phyloP scores from a whole-genome alignment of 345 rosid genomes.

The Cardiospermum halicacabum region DNA sequence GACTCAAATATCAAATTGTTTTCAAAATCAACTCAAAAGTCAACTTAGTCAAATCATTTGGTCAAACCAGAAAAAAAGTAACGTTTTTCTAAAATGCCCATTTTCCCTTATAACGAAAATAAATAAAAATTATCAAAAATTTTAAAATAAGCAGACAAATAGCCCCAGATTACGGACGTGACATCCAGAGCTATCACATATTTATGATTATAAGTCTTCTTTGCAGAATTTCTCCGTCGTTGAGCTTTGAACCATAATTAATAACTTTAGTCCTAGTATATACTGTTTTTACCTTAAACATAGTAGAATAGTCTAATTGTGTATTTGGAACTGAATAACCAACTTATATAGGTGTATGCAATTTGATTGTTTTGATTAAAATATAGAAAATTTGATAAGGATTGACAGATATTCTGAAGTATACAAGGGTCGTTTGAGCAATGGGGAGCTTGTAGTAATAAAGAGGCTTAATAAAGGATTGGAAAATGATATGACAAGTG shows the following conservation, averaged over 20 bases:
- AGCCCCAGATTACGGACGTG: too few species aligned
- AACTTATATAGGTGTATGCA: neutral
- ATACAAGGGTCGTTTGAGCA: constrained; percentile 57
- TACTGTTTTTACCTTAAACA: constrained; percentile 4
- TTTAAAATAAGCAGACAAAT: too few species aligned
- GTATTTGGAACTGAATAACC: too few species aligned
- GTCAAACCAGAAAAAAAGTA: too few species aligned
- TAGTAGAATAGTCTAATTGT: neutral
- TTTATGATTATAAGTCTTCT: constrained; percentile 58
- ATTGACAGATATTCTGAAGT: constrained; percentile 91
- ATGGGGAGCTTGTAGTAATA: constrained; percentile 68
- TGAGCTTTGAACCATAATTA: constrained; percentile 59
- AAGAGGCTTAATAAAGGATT: constrained; percentile 74
- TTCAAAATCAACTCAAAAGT: too few species aligned
- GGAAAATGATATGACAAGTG: constrained; percentile 52
- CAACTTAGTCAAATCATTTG: too few species aligned
- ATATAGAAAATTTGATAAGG: constrained; percentile 73
- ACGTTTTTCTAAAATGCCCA: too few species aligned
- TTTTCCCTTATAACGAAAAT: too few species aligned
- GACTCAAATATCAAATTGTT: too few species aligned
- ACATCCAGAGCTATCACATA: constrained; percentile 41
- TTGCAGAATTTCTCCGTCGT: constrained; percentile 50
- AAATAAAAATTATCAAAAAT: too few species aligned
- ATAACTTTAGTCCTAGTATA: constrained; percentile 59
- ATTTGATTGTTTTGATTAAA: constrained; percentile 6